phyloP scores from a whole-genome alignment of 208 protist species.

The Cochliopodium minus region DNA sequence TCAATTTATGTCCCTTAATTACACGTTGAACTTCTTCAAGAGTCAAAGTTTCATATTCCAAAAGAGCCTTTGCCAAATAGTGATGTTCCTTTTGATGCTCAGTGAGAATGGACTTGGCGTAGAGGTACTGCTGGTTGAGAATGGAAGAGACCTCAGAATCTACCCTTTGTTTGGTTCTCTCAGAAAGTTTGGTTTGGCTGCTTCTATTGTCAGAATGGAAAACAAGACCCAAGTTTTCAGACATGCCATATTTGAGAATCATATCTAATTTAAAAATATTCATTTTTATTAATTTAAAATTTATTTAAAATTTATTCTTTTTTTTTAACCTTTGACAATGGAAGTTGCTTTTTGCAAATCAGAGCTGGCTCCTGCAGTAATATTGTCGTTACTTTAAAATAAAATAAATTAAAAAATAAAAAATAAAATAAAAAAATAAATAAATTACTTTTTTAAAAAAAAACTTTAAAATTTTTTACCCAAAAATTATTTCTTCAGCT shows the following conservation, averaged over 20 bases:
- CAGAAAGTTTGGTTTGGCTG: not conserved
- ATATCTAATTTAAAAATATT: too few relatives aligned
- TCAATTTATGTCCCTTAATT: not conserved
- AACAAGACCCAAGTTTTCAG: not conserved
- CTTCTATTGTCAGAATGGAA: not conserved
- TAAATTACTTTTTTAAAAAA: too few relatives aligned
- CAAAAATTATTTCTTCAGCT: slow-evolving; percentile 7
- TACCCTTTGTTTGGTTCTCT: not conserved
- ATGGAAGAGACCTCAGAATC: not conserved
- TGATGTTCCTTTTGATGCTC: not conserved
- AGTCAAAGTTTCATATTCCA: slow-evolving; percentile 3
- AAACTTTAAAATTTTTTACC: too few relatives aligned
- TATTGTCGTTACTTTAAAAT: too few relatives aligned
- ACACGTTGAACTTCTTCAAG: not conserved
- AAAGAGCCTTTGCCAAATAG: not conserved
- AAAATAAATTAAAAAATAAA: too few relatives aligned
- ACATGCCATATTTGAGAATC: slow-evolving; percentile 2
- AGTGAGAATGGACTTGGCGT: not conserved
- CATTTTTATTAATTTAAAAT: too few relatives aligned
- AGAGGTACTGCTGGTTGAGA: not conserved
- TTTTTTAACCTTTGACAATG: too few relatives aligned
- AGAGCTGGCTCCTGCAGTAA: not conserved
- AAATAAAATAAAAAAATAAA: too few relatives aligned
- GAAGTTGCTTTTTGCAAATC: not conserved
- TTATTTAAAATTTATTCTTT: too few relatives aligned